Conservation (phyloP, 2,329 filamentous ascomycete species). For the Akanthomyces muscarius region DNA sequence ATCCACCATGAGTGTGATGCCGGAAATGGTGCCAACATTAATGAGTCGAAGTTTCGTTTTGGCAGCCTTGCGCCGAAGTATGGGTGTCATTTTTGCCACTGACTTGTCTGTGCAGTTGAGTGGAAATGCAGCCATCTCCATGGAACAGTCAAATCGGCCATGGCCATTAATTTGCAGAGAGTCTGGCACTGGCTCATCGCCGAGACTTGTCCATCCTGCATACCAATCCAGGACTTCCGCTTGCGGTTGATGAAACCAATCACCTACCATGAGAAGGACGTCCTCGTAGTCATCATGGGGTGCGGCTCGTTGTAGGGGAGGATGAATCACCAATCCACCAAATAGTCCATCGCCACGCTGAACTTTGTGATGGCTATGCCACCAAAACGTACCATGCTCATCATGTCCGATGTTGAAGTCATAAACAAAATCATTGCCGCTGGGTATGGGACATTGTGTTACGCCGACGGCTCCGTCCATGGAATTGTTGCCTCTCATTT, state of each 20-base stretch:
- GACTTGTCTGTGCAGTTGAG: slow-evolving; percentile 21
- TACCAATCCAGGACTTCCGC: slow-evolving; percentile 32
- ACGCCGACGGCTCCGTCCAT: slow-evolving; percentile 44
- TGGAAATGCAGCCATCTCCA: slow-evolving; percentile 26
- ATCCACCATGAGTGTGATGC: slow-evolving; percentile 21
- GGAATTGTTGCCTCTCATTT: slow-evolving; percentile 40
- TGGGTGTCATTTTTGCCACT: slow-evolving; percentile 17
- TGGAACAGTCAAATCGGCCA: slow-evolving; percentile 29
- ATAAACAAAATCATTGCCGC: slow-evolving; percentile 33
- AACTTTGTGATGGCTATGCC: slow-evolving; percentile 54
- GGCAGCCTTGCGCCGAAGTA: slow-evolving; percentile 17
- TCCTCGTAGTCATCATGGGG: slow-evolving; percentile 33
- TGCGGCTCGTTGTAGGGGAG: slow-evolving; percentile 34
- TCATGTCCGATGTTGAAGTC: slow-evolving; percentile 51
- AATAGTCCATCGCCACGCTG: slow-evolving; percentile 51
- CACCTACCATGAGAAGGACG: slow-evolving; percentile 49
- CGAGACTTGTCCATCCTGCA: slow-evolving; percentile 31
- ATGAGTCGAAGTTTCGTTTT: slow-evolving; percentile 22
- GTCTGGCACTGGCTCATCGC: slow-evolving; percentile 38
- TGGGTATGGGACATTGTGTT: slow-evolving; percentile 40
- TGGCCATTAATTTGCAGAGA: slow-evolving; percentile 35
- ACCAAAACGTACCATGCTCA: slow-evolving; percentile 55
- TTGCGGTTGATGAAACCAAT: slow-evolving; percentile 36
- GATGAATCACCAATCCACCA: slow-evolving; percentile 55
- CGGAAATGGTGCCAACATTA: slow-evolving; percentile 25